Evolutionary conservation across 495 filamentous ascomycete genomes (phyloP).

Genomic region (Xylona heveae): DNA sequence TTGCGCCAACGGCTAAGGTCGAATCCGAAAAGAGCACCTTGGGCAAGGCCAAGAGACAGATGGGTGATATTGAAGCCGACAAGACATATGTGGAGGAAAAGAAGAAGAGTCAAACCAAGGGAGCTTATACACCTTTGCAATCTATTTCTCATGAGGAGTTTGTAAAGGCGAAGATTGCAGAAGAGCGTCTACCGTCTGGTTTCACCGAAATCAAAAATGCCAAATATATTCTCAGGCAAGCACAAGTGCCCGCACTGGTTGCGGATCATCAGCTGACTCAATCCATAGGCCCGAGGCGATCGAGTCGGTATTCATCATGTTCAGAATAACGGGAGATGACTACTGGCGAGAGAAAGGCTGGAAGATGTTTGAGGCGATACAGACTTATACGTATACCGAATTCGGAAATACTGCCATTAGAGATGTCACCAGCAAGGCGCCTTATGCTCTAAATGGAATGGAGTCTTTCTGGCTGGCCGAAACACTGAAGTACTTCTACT

Average conservation of each 20-base stretch:
- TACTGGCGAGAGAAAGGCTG: constrained; percentile 72
- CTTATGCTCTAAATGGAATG: constrained; percentile 16
- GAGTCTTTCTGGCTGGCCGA: constrained; percentile 50
- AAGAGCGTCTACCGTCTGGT: constrained; percentile 44
- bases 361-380: constrained; percentile 69
- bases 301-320: constrained; percentile 92
- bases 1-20: too few relatives aligned
- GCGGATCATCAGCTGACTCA: constrained; percentile 6
- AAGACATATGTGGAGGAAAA: constrained; percentile 9
- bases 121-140: background rate
- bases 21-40: too few relatives aligned
- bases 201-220: constrained; percentile 33
- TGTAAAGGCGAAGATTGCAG: constrained; percentile 31
- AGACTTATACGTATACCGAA: constrained; percentile 39
- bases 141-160: constrained; percentile 33
- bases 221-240: constrained; percentile 61
- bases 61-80: too few relatives aligned
- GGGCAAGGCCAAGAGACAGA: too few relatives aligned
- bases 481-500: constrained; percentile 66
- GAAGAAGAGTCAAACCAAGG: constrained; percentile 7
- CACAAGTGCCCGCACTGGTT: background rate
- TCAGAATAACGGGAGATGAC: constrained; percentile 65
- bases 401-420: constrained; percentile 51
- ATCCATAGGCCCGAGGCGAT: constrained; percentile 66
- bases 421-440: constrained; percentile 37